Percentiles rank a stretch among this genome's conserved stretches.
Evolutionary conservation across 176 grass and related monocot genomes (phyloP).

Genomic region (Rhynchospora breviuscula): DNA sequence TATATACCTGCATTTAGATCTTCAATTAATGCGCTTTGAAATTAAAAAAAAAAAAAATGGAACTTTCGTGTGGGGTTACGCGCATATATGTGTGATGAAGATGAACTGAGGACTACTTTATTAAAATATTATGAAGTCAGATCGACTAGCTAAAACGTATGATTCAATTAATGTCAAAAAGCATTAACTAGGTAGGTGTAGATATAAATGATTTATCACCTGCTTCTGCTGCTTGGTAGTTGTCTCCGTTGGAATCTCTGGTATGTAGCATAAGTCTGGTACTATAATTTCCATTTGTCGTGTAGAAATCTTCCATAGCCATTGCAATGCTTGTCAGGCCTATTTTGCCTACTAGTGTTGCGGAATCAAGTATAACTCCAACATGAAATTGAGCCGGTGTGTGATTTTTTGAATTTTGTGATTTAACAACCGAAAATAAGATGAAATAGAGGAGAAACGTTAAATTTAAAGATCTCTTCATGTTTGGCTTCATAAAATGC

Average conservation of each 20-base stretch:
- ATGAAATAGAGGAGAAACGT: neutral
- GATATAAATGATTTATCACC: neutral
- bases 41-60: too few relatives aligned
- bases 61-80: too few relatives aligned
- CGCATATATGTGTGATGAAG: too few relatives aligned
- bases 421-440: neutral
- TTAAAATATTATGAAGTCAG: too few relatives aligned
- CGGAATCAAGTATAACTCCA: constrained; percentile 42
- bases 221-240: constrained; percentile 32
- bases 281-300: constrained; percentile 21
- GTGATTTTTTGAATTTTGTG: neutral
- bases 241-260: constrained; percentile 37
- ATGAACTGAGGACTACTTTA: too few relatives aligned
- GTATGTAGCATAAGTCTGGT: constrained; percentile 40
- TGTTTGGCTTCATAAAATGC: neutral
- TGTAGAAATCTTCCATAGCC: constrained; percentile 64
- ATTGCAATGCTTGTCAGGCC: constrained; percentile 40
- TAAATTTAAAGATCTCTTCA: neutral
- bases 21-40: too few relatives aligned
- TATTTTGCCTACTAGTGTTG: constrained; percentile 29
- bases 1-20: too few relatives aligned
- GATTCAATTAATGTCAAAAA: too few relatives aligned
- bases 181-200: neutral
- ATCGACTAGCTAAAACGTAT: too few relatives aligned
- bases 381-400: neutral